Evolutionary conservation across 495 filamentous ascomycete species (phyloP).

Genomic region (Neurospora sp.): DNA sequence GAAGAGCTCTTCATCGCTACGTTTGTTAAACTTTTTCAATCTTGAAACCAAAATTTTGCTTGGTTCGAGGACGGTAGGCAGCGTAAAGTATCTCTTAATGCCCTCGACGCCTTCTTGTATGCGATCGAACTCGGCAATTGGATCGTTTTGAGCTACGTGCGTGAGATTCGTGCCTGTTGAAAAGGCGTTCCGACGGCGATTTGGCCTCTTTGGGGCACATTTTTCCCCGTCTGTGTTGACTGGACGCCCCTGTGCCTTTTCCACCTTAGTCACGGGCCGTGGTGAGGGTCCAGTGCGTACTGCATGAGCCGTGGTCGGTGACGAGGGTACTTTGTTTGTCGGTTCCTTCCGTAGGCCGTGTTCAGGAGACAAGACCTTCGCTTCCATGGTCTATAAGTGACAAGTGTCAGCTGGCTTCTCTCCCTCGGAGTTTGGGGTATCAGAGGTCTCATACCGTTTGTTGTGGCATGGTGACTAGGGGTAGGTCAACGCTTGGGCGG

Average conservation of each 20-base stretch:
- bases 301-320: neutral
- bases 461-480: neutral
- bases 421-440: neutral
- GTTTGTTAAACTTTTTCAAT: neutral
- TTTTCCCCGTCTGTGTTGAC: neutral
- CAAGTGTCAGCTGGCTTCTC: neutral
- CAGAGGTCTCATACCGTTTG: neutral
- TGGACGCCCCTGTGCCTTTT: neutral
- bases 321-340: neutral
- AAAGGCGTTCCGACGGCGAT: neutral
- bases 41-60: neutral
- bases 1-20: neutral
- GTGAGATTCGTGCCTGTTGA: neutral
- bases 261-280: neutral
- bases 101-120: neutral
- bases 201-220: neutral
- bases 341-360: neutral
- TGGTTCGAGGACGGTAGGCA: neutral
- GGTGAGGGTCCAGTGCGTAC: neutral
- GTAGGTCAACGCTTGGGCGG: neutral
- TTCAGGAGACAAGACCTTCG: neutral
- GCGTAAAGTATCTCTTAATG: neutral
- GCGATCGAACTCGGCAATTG: neutral
- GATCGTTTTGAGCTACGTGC: neutral
- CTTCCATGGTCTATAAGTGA: neutral